A percentile compares a stretch with the other conserved stretches of the same genome.
Conservation (phyloP, 805 yeast species). For the Komagataella ulmi region DNA sequence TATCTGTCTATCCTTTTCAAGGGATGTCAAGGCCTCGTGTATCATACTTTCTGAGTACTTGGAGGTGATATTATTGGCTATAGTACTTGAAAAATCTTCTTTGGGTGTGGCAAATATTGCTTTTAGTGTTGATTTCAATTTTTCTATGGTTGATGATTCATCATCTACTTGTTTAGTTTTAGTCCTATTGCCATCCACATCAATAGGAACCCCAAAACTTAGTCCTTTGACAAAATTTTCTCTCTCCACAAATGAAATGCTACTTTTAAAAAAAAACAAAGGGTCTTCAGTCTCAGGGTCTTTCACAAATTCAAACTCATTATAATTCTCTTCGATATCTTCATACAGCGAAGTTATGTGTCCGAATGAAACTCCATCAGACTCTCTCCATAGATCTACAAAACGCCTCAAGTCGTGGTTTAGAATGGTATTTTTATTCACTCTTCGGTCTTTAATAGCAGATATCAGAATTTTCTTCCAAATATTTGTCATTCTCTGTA, state of each 20-base stretch:
- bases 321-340: slow-evolving; percentile 31
- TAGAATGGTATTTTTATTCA: slow-evolving; percentile 35
- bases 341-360: slow-evolving; percentile 21
- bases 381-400: slow-evolving; percentile 52
- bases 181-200: neutral
- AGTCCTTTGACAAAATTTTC: slow-evolving; percentile 38
- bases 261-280: slow-evolving; percentile 27
- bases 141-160: slow-evolving; percentile 12
- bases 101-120: slow-evolving; percentile 47
- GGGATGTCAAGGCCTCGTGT: slow-evolving; percentile 31
- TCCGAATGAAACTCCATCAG: slow-evolving; percentile 20
- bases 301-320: slow-evolving; percentile 26
- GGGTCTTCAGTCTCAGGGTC: neutral
- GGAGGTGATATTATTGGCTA: slow-evolving; percentile 33
- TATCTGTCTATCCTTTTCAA: slow-evolving; percentile 46
- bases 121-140: slow-evolving; percentile 28
- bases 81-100: slow-evolving; percentile 28
- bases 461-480: slow-evolving; percentile 57
- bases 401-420: slow-evolving; percentile 36
- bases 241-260: slow-evolving; percentile 56
- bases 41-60: slow-evolving; percentile 31
- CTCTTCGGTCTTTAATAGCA: slow-evolving; percentile 42
- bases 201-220: slow-evolving; percentile 25
- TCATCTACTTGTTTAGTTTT: slow-evolving; percentile 4
- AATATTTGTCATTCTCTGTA: slow-evolving; percentile 34